Base-by-base conservation (phyloP, 169 alveolate genomes). In the Eimeria necatrix region DNA sequence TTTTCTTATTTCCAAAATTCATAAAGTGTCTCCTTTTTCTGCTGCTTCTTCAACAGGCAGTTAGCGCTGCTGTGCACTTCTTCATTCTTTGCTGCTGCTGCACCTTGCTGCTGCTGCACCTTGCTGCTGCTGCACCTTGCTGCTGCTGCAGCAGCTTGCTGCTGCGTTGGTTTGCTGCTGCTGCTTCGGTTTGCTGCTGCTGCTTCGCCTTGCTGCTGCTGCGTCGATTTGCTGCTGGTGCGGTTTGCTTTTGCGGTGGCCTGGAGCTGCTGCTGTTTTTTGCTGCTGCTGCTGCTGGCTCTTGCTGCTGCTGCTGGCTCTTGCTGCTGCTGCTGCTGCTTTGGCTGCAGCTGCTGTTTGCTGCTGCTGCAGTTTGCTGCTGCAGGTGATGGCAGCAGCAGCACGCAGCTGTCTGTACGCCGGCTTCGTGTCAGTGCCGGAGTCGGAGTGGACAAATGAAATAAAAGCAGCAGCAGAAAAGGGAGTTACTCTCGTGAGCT, bases 261-360 rank as follows among this genome's bases (percentile, higher is more conserved):
- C n/a, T n/a, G n/a, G n/a, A n/a, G n/a, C n/a, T n/a, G n/a, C n/a
- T n/a, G n/a, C n/a, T n/a, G n/a, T n/a, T n/a, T n/a, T 10, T 24
- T 76, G 6, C 61, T 76, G 20, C 4, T 6, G 24, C 86, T 32
- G 6, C 16, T 76, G 60, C n/a, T n/a, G n/a, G n/a, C n/a, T n/a
- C n/a, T n/a, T n/a, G n/a, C n/a, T n/a, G n/a, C n/a, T n/a, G n/a
- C n/a, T n/a, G n/a, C n/a, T n/a, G n/a, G 5, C 73, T 10, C 4
- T 48, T 68, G 48, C 48, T n/a, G 78, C 78, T 68, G 78, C 46
- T n/a, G 7, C 3, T 68, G 78, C 12, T 68, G 78, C 32, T 7
- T 16, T n/a, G n/a, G 73, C 78, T 68, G 78, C 78, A 22, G 78
- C 48, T 68, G 78, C 48, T 68, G n/a, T n/a, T n/a, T n/a, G n/a